A percentile compares a stretch with the other conserved stretches of the same genome.
phyloP scores from a whole-genome alignment of 345 rosid genomes.

The Moringa oleifera region DNA sequence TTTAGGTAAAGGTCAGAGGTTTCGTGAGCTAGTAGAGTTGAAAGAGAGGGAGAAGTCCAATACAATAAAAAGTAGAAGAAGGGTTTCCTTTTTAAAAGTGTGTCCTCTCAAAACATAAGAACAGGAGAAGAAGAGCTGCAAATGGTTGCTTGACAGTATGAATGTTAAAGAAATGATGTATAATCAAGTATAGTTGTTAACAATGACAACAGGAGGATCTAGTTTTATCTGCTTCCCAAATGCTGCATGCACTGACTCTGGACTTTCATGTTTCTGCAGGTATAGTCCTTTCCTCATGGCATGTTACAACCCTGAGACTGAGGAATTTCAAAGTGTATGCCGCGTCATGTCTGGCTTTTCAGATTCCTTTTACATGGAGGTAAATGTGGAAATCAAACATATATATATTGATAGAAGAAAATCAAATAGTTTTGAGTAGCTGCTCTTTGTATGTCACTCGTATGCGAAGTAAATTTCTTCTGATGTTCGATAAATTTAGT shows the following conservation, averaged over 20 bases:
- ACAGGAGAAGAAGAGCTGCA: not conserved
- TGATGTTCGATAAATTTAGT: not conserved
- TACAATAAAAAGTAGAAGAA: too few relatives aligned
- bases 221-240: not conserved
- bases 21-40: not conserved
- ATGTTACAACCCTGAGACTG: conserved; percentile 73
- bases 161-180: not conserved
- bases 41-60: not conserved
- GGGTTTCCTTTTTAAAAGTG: too few relatives aligned
- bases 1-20: not conserved
- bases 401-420: too few relatives aligned
- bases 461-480: not conserved
- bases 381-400: conserved; percentile 10
- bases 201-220: not conserved
- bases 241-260: not conserved
- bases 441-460: too few relatives aligned
- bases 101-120: too few relatives aligned
- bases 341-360: conserved; percentile 95
- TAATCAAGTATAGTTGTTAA: not conserved
- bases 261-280: conserved; percentile 37
- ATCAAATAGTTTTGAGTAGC: too few relatives aligned
- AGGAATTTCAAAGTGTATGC: conserved; percentile 80
- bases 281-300: conserved; percentile 94
- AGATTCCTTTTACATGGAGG: conserved; percentile 82
- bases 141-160: not conserved